Evolutionary conservation across 2,329 filamentous ascomycete species (phyloP), one percentile per base, ranked within the genome.

Genomic region (Ilyonectria destructans): DNA sequence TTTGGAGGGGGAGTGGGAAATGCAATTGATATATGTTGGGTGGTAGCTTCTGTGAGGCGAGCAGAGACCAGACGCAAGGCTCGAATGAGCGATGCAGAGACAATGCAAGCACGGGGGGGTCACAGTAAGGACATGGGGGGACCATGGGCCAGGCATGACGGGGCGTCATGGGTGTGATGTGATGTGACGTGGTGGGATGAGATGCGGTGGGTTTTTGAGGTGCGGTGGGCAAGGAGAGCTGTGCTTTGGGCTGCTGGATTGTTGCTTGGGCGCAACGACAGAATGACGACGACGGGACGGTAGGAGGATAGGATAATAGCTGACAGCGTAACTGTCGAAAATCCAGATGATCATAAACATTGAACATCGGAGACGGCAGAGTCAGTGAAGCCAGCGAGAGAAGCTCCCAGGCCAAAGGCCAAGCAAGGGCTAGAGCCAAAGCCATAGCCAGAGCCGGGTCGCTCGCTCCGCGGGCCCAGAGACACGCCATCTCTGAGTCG

Each of bases 141-240:
- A 33, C 65, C 60, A 68, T 71, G 63, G 68, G 58, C 65, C 68
- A 57, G 40, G 68, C 65, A 65, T 55, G 55, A 65, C 65, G 40
- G 63, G 67, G 73, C 70, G 59, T 33, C 70, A 67, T 71, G 72
- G 73, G 73, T 76, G 72, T 75, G 74, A 69, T 71, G 71, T 74
- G 74, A 76, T 76, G 74, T 76, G 74, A 76, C 74, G 74, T 76
- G 74, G 71, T 76, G 71, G 70, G 69, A 75, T 69, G 64, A 65
- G 65, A 72, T 74, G 71, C 67, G 73, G 73, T 75, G 72, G 72
- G 68, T 69, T 69, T 72, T 68, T 63, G 49, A 54, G 56, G 52
- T 55, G 52, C 26, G 58, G 72, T 74, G 72, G 74, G 70, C 57
- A 72, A 72, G 54, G 54, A 54, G 33, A 62, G 58, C 54, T 60